Conservation (phyloP, 2,329 filamentous ascomycete genomes). For the Aureobasidium subglaciale region DNA sequence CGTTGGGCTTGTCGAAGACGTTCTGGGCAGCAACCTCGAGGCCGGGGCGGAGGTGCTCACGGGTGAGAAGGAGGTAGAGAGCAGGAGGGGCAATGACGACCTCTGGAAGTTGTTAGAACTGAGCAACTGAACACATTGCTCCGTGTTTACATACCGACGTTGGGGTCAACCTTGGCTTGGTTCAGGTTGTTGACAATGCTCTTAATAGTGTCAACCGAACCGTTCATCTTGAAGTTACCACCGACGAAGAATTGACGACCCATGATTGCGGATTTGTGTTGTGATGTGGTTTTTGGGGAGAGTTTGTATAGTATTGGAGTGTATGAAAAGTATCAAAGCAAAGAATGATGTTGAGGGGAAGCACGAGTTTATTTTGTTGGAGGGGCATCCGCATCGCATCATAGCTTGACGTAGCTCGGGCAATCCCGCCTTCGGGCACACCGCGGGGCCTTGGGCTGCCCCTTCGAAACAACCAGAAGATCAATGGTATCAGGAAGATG, state of each 20-base stretch:
- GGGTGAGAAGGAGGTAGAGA: constrained; percentile 83
- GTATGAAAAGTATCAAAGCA: constrained; percentile 8
- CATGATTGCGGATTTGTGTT: constrained; percentile 26
- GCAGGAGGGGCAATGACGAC: constrained; percentile 88
- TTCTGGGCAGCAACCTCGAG: constrained; percentile 92
- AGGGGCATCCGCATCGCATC: constrained; percentile 11
- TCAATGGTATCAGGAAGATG: no score
- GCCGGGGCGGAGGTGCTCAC: constrained; percentile 65
- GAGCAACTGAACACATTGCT: neutral
- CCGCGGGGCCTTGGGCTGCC: neutral
- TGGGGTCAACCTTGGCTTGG: constrained; percentile 69
- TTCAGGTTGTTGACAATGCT: constrained; percentile 87
- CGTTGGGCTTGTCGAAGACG: constrained; percentile 71
- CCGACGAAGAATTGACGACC: constrained; percentile 47
- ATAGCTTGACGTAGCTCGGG: constrained; percentile 14
- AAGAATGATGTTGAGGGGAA: constrained; percentile 8
- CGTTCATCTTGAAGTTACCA: constrained; percentile 99
- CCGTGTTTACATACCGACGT: constrained; percentile 52
- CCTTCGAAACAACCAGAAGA: constrained; percentile 6
- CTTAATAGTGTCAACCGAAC: constrained; percentile 81
- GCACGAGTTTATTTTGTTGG: constrained; percentile 12
- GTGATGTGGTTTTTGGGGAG: neutral
- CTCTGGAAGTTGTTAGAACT: constrained; percentile 50
- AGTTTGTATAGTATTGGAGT: neutral
- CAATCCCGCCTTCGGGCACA: neutral